Base-by-base conservation (phyloP, 179 eudicot species). In the Camellia oleifera region DNA sequence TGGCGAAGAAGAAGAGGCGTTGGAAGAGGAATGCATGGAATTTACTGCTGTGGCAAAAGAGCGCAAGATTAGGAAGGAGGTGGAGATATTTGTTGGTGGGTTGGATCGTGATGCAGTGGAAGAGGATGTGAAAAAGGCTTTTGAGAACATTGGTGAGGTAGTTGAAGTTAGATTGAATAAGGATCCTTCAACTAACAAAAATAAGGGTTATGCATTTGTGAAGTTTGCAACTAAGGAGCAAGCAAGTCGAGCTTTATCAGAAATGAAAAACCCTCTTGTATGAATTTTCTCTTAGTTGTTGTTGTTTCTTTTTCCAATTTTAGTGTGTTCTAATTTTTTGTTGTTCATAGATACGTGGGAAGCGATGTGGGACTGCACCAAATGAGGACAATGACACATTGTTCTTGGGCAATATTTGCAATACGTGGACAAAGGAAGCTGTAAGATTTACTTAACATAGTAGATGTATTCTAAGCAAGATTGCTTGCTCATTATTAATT, bases 401-500 rank as follows among this genome's bases (percentile, higher is more conserved):
- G 83, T 94, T 94, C 77, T 54, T 94, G 81, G 98, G 98, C 53
- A 94, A 94, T 81, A 88, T 94, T 56, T 94, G 95, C 91, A 94
- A 92, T 54, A 92, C 98, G 8, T 94, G 98, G 98, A 94, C 97
- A 48, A 90, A 90, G 86, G 98, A 94, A 90, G 93, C 97, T 61
- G 98, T 94, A 88, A 83, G 91, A 52, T 69, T 63, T 69, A 61
- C 26, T 14, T 69, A 7, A 12, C 2, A 7, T n/a, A 0, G 8
- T 62, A 14, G 14, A 53, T 66, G 3, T 54, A 42, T 70, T 68
- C 48, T 76, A 61, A 58, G 52, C 46, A 8, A 65, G 57, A 63
- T 6, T 45, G 40, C 48, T 76, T 40, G 44, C 14, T 82, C 56
- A 63, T n/a, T 58, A 5, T 40, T 45, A 15, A 42, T 13, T 73